These are phyloP conservation scores for Sphaceloma murrayae DNA, from an alignment of 2,329 filamentous ascomycete species.

Conservation along the genomic window DNA sequence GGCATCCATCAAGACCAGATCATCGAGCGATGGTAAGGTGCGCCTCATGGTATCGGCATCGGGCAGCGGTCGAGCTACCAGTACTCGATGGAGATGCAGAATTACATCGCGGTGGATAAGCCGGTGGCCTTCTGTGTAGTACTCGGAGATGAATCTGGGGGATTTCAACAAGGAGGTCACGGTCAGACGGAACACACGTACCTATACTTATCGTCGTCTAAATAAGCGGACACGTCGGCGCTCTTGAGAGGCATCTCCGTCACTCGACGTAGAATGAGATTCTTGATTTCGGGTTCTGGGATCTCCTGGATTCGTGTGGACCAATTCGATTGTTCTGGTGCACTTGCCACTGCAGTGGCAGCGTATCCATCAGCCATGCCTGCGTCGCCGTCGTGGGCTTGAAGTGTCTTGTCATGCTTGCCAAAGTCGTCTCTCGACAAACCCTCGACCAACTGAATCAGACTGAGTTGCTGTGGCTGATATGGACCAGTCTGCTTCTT, in stretches of 20 bases:
- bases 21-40: constrained; percentile 35
- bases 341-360: not conserved
- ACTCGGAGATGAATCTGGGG: constrained; percentile 47
- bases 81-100: constrained; percentile 47
- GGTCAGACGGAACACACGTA: not conserved
- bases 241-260: constrained; percentile 7
- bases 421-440: constrained; percentile 32
- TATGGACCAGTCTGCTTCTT: constrained; percentile 22
- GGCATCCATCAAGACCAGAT: constrained; percentile 44
- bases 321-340: not conserved
- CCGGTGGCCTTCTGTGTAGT: constrained; percentile 47
- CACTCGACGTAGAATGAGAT: constrained; percentile 16
- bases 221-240: not conserved
- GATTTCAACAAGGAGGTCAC: not conserved
- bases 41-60: constrained; percentile 26
- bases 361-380: constrained; percentile 19
- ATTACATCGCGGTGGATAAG: constrained; percentile 51
- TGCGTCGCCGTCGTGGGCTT: constrained; percentile 16
- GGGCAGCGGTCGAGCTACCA: constrained; percentile 32
- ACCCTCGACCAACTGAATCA: constrained; percentile 19
- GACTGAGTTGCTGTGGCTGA: constrained; percentile 16
- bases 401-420: constrained; percentile 4
- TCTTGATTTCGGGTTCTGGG: constrained; percentile 19
- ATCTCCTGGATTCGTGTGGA: constrained; percentile 15
- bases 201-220: constrained; percentile 1